Evolutionary conservation across 2,329 filamentous ascomycete genomes (phyloP).

Genomic region (Aspergillus unguis): DNA sequence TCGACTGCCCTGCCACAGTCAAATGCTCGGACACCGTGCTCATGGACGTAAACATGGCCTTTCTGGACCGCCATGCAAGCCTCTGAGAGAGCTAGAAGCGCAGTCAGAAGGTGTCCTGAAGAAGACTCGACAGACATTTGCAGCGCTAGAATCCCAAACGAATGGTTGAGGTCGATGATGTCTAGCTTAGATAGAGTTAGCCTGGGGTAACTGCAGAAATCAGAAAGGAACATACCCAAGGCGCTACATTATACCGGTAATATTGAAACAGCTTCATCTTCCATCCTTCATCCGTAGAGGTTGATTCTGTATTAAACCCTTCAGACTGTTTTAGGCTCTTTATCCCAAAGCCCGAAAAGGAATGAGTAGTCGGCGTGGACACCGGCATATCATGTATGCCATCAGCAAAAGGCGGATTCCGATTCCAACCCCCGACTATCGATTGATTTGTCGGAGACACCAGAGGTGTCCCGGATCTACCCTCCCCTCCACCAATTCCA

Average conservation of each 20-base stretch:
- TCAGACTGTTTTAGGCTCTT: not conserved
- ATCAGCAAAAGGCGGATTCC: not conserved
- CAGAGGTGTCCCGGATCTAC: no score
- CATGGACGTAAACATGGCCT: not conserved
- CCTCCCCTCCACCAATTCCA: not conserved
- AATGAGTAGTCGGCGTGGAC: not conserved
- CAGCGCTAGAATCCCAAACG: slow-evolving; percentile 41
- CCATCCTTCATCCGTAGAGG: slow-evolving; percentile 4
- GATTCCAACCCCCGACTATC: no score
- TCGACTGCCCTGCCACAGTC: not conserved
- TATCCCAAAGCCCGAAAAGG: not conserved
- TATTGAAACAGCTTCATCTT: slow-evolving; percentile 42
- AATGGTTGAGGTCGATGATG: slow-evolving; percentile 41
- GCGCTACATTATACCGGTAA: slow-evolving; percentile 46
- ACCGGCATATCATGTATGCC: not conserved
- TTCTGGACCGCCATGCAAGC: not conserved
- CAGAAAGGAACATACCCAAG: slow-evolving; percentile 38
- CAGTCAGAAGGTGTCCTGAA: slow-evolving; percentile 13
- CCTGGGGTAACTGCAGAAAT: not conserved
- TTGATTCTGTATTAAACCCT: not conserved
- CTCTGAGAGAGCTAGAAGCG: slow-evolving; percentile 22
- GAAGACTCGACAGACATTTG: slow-evolving; percentile 24
- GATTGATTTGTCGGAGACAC: no score
- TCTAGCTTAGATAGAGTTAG: slow-evolving; percentile 35
- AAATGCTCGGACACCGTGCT: not conserved